Base-by-base conservation (phyloP, 2,329 filamentous ascomycete species). In the Ascochyta pisi region DNA sequence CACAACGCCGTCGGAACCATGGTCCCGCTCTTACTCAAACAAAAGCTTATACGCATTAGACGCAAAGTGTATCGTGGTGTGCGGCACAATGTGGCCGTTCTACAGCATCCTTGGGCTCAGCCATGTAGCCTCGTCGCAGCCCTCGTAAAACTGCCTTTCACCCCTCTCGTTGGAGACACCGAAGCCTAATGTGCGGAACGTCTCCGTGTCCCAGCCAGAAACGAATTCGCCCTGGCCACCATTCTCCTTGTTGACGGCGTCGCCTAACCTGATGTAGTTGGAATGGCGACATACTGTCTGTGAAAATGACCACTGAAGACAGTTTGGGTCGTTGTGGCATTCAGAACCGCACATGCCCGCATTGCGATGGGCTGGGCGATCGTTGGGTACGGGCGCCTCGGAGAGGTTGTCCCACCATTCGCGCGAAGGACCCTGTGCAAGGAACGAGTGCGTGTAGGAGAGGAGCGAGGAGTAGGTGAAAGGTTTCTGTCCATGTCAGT, bases 71-170 rank as follows among this genome's bases (percentile, higher is more conserved):
- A 46, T 41, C 24, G 41, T 31, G 26, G 27, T 40, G n/a, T 48
- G 50, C 31, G 33, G 33, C 29, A 43, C 34, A 27, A 54, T n/a
- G n/a, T 23, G 48, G 53, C 22, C 22, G 26, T 48, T 43, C 23
- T 56, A 56, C 38, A 56, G 57, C 47, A 62, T 64, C 64, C 58
- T 63, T 4, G 76, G 74, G 40, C 64, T 75, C 23, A 77, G 64
- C 76, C 77, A 79, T 29, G 73, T 74, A 16, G 73, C 74, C 50
- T 75, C 67, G 31, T 68, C 53, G 54, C 76, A 78, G 0, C 63
- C 73, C 54, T 68, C 73, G 46, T 63, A 74, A 49, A 66, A 74
- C 37, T 62, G 48, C 13, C 65, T 57, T 31, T 69, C 62, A 40
- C 65, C 73, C 56, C 70, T 73, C 33, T 74, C 61, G 15, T 66